These are phyloP conservation scores for Alternaria longipes DNA, from an alignment of 2,329 filamentous ascomycete species.

Conservation along the genomic window DNA sequence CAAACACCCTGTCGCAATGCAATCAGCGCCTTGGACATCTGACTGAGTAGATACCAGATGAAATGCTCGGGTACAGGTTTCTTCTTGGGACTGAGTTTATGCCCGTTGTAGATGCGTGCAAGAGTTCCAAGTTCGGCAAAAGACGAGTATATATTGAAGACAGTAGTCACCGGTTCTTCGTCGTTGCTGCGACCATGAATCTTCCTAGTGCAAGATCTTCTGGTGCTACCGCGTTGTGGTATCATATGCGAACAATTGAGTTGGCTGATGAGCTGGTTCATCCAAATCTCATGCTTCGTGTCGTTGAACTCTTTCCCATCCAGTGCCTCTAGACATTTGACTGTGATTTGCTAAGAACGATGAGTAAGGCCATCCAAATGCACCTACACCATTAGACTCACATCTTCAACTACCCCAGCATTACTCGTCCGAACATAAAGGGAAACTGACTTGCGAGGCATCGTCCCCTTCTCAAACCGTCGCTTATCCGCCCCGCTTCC, in stretches of 20 bases:
- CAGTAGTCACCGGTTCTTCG: rapidly evolving
- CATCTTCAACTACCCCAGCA: neutral
- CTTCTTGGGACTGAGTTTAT: neutral
- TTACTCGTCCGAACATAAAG: neutral
- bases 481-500: neutral
- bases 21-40: neutral
- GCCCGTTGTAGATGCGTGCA: neutral
- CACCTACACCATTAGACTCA: neutral
- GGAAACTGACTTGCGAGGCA: neutral
- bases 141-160: neutral
- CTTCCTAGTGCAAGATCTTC: neutral
- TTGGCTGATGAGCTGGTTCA: neutral
- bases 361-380: neutral
- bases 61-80: neutral
- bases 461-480: neutral
- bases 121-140: neutral
- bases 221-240: neutral
- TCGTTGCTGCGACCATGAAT: neutral
- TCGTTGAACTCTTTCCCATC: neutral
- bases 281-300: neutral
- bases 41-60: neutral
- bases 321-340: neutral
- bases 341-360: neutral
- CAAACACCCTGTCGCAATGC: neutral
- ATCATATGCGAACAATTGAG: neutral